These are phyloP conservation scores for Leccinum aurantiacum DNA, from an alignment of 768 basidiomycete species.

Conservation along the genomic window DNA sequence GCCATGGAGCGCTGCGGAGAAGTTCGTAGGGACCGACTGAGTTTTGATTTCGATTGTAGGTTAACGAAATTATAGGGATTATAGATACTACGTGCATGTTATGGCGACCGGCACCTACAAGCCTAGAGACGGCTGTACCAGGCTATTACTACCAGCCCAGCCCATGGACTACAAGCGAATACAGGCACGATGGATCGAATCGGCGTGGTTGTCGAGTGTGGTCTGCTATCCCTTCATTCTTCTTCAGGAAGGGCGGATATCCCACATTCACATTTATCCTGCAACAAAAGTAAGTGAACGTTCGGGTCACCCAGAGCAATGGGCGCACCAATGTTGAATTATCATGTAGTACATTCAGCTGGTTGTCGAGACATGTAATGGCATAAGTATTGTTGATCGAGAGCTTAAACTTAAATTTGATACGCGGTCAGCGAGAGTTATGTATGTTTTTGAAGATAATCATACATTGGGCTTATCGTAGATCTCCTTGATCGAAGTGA, in stretches of 20 bases:
- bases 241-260: background rate
- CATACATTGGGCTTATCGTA: background rate
- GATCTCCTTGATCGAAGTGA: constrained; percentile 9
- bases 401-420: background rate
- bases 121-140: background rate
- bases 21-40: too few species aligned
- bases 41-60: too few species aligned
- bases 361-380: background rate
- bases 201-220: background rate
- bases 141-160: background rate
- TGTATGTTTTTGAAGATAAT: background rate
- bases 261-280: background rate
- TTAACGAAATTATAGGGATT: background rate
- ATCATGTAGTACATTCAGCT: background rate
- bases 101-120: background rate
- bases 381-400: background rate
- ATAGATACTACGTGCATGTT: background rate
- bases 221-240: background rate
- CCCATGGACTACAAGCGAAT: background rate
- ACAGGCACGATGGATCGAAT: background rate
- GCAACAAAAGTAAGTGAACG: background rate
- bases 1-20: too few species aligned
- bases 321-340: background rate
- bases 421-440: background rate
- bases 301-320: background rate